Evolutionary conservation across 306 rosid species (phyloP).

Genomic region (Prunus armeniaca): DNA sequence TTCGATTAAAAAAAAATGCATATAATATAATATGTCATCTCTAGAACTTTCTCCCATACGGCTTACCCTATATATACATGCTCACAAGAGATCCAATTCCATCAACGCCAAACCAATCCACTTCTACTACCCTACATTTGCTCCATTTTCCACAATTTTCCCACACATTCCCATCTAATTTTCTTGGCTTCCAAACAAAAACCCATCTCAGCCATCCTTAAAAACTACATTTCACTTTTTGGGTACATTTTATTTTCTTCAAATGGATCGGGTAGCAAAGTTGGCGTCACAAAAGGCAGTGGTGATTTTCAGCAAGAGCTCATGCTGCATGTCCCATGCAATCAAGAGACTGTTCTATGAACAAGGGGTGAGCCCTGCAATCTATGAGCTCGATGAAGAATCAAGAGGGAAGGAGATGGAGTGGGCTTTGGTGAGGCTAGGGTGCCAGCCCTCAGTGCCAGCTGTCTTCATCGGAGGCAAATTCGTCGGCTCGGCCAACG

Average conservation of each 20-base stretch:
- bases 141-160: neutral
- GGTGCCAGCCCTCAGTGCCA: constrained; percentile 86
- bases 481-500: constrained; percentile 78
- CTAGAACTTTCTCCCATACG: neutral
- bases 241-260: neutral
- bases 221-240: neutral
- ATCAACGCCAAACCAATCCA: constrained; percentile 19
- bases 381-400: constrained; percentile 83
- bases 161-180: constrained; percentile 2
- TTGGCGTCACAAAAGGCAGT: constrained; percentile 82
- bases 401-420: constrained; percentile 79
- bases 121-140: neutral
- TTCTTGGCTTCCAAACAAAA: constrained; percentile 7
- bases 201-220: neutral
- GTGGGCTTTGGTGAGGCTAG: constrained; percentile 76
- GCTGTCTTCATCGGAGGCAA: constrained; percentile 90
- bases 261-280: constrained; percentile 74
- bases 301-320: constrained; percentile 97
- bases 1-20: constrained; percentile 14
- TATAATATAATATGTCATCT: neutral
- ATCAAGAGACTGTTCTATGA: constrained; percentile 85
- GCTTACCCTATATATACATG: constrained; percentile 24
- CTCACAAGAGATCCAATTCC: constrained; percentile 24
- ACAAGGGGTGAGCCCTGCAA: constrained; percentile 83
- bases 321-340: constrained; percentile 96